phyloP scores from a whole-genome alignment of 192 early-diverging fungal species.

The Coemansia erecta region DNA sequence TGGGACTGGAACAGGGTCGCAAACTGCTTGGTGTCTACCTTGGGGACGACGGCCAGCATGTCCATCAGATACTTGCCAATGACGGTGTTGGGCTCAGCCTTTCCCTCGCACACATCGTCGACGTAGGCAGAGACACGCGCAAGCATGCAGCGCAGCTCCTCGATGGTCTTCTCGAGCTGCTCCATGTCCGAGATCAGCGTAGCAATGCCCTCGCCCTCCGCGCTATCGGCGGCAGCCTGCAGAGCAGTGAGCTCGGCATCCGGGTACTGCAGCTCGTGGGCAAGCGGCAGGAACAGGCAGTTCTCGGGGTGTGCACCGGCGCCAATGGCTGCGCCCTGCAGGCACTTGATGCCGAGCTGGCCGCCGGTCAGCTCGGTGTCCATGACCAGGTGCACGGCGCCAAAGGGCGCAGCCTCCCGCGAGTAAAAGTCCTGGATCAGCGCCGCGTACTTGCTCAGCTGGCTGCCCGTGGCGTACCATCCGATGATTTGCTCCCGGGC shows the following conservation, averaged over 20 bases:
- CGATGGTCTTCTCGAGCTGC: conserved; percentile 76
- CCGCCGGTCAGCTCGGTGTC: conserved; percentile 77
- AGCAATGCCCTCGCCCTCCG: conserved; percentile 51
- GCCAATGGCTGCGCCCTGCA: conserved; percentile 70
- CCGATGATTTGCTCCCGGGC: conserved; percentile 89
- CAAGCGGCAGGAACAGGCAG: conserved; percentile 85
- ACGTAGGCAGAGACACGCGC: conserved; percentile 82
- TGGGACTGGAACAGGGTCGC: conserved; percentile 94
- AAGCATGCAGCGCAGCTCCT: conserved; percentile 79
- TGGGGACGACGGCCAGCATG: conserved; percentile 84
- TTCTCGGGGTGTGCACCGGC: conserved; percentile 71
- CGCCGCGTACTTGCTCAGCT: conserved; percentile 68
- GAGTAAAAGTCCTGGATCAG: conserved; percentile 79
- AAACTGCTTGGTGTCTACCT: conserved; percentile 80
- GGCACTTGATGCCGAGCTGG: conserved; percentile 72
- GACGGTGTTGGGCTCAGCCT: conserved; percentile 60
- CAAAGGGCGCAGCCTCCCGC: conserved; percentile 67
- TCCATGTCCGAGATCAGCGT: conserved; percentile 86
- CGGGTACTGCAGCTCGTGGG: conserved; percentile 85
- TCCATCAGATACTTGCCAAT: conserved; percentile 94
- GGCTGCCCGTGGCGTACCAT: conserved; percentile 81
- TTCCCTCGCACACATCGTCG: conserved; percentile 40
- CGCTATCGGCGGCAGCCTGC: conserved; percentile 38
- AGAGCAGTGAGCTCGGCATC: conserved; percentile 84
- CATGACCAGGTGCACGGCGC: conserved; percentile 83